Conservation (phyloP, 495 filamentous ascomycete genomes). For the Evernia prunastri region DNA sequence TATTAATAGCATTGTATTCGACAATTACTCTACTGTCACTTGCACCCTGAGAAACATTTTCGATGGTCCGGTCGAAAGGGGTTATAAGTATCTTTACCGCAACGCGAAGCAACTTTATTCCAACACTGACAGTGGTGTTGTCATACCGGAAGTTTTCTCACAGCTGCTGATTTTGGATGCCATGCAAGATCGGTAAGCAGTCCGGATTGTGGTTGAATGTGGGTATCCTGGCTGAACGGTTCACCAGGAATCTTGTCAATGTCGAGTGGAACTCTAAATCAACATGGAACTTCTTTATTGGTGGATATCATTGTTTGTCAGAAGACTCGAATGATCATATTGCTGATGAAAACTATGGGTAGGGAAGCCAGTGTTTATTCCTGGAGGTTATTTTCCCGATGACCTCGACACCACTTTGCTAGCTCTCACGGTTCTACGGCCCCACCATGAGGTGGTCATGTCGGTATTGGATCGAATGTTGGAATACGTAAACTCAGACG, state of each 20-base stretch:
- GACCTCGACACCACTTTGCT: slow-evolving; percentile 10
- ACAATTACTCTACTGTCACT: not conserved
- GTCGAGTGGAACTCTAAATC: not conserved
- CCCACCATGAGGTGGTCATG: slow-evolving; percentile 3
- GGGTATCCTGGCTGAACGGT: not conserved
- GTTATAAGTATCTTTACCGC: slow-evolving; percentile 23
- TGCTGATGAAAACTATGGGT: not conserved
- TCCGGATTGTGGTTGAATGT: not conserved
- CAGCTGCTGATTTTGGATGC: slow-evolving; percentile 8
- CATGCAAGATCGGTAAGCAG: slow-evolving; percentile 7
- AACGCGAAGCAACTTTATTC: slow-evolving; percentile 22
- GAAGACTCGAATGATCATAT: not conserved
- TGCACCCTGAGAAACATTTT: slow-evolving; percentile 19
- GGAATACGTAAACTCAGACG: slow-evolving; percentile 4
- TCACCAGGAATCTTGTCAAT: slow-evolving; percentile 3
- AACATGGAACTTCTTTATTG: slow-evolving; percentile 9
- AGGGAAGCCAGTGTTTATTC: not conserved
- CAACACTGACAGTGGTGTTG: slow-evolving; percentile 4
- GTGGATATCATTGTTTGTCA: not conserved
- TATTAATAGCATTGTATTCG: slow-evolving; percentile 21
- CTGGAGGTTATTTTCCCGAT: not conserved
- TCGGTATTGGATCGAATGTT: slow-evolving; percentile 4
- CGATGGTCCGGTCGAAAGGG: slow-evolving; percentile 22
- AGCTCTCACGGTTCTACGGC: slow-evolving; percentile 4
- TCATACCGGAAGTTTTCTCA: slow-evolving; percentile 1